phyloP scores from a whole-genome alignment of 768 basidiomycete species.

The Dacryopinax primogenitus region DNA sequence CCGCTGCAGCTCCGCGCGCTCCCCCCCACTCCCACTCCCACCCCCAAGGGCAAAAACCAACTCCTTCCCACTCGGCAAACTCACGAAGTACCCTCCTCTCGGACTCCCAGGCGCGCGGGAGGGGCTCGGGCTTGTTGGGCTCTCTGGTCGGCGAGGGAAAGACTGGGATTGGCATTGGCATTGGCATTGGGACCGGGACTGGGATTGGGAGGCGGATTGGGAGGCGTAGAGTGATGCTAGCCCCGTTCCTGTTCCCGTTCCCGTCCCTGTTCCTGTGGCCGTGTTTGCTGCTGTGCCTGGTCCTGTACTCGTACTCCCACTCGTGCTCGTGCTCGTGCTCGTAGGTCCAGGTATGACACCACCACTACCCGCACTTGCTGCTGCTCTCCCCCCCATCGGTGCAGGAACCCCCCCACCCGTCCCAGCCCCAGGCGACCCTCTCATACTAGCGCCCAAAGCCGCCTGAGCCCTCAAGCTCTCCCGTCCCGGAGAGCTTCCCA shows the following conservation, averaged over 20 bases:
- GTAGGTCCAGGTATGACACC: no score
- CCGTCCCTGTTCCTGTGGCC: background rate
- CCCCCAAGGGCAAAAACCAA: background rate
- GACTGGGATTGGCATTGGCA: background rate
- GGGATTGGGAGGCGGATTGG: background rate
- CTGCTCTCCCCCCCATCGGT: no score
- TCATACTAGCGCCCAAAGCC: background rate
- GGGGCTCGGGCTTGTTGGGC: background rate
- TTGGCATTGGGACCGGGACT: background rate
- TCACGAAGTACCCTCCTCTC: background rate
- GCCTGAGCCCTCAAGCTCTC: background rate
- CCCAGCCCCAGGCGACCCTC: no score
- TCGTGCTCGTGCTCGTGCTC: background rate
- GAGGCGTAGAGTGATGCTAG: background rate
- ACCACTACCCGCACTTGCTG: no score
- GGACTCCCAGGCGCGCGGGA: background rate
- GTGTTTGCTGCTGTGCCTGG: background rate
- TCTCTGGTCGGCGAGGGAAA: background rate
- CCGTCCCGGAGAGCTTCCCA: background rate
- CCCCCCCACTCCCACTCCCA: background rate
- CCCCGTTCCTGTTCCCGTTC: background rate
- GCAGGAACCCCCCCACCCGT: no score
- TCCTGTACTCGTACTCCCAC: background rate
- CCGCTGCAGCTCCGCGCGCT: background rate
- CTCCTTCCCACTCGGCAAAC: background rate